Percentiles rank a stretch among this genome's conserved stretches.
phyloP scores from a whole-genome alignment of 108 stramenopile genomes.

The Schizochytrium sp. region DNA sequence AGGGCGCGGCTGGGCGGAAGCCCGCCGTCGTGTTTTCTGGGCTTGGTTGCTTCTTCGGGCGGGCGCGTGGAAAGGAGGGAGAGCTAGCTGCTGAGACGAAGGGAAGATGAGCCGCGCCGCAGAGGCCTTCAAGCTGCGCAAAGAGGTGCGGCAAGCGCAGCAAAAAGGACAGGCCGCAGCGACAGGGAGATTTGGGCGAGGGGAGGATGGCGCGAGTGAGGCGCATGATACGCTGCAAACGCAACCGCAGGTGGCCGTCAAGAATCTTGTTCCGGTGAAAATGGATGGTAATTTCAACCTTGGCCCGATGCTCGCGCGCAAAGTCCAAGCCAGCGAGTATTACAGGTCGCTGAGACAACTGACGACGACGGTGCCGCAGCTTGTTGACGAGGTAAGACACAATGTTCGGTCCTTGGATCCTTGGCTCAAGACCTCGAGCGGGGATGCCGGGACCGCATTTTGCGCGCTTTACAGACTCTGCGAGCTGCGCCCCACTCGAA shows the following conservation, averaged over 20 bases:
- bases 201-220: not conserved
- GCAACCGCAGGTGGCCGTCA: not conserved
- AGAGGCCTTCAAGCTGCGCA: not conserved
- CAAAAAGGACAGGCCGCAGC: not conserved
- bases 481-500: not conserved
- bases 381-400: not conserved
- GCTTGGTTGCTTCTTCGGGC: no score
- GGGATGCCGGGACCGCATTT: not conserved
- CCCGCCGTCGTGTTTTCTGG: no score
- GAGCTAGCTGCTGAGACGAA: no score
- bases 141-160: not conserved
- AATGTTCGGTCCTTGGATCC: not conserved
- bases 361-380: not conserved
- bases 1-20: no score
- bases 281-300: constrained; percentile 1
- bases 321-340: not conserved
- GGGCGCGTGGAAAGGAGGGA: no score
- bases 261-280: not conserved
- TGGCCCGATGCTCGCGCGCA: not conserved
- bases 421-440: not conserved
- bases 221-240: not conserved
- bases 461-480: constrained; percentile 10
- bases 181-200: not conserved
- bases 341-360: not conserved
- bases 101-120: not conserved